Conservation (phyloP, 2,329 filamentous ascomycete species). For the Alternaria sp. region DNA sequence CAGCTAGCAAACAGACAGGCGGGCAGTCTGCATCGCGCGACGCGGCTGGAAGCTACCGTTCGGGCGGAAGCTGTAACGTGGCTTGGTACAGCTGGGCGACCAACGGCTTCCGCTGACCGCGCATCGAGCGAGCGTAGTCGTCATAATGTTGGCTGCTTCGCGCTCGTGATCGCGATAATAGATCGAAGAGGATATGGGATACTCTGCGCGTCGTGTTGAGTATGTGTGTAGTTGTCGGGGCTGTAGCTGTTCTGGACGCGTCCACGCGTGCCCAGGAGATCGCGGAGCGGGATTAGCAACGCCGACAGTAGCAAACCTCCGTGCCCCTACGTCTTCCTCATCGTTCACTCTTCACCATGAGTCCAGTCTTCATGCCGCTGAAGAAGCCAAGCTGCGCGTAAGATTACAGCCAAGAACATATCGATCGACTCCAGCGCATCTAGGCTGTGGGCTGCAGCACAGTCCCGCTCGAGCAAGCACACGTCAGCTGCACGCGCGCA, state of each 20-base stretch:
- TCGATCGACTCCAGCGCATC: not conserved
- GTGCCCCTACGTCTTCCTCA: not conserved
- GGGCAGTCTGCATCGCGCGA: not conserved
- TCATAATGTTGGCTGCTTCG: not conserved
- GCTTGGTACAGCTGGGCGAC: constrained; percentile 23
- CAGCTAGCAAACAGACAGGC: constrained; percentile 7
- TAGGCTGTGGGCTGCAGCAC: not conserved
- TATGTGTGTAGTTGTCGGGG: not conserved
- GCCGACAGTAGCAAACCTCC: not conserved
- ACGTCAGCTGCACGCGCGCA: constrained; percentile 25
- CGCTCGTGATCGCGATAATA: not conserved
- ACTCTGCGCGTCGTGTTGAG: not conserved
- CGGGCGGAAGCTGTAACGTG: not conserved
- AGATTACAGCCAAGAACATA: not conserved
- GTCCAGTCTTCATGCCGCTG: not conserved
- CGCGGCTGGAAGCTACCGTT: constrained; percentile 1
- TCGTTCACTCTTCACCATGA: not conserved
- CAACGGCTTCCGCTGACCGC: not conserved
- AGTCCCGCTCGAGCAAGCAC: constrained; percentile 17
- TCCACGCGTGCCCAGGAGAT: not conserved
- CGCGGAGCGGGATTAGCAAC: not conserved
- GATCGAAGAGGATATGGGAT: not conserved
- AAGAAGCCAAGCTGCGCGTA: not conserved
- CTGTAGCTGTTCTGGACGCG: not conserved
- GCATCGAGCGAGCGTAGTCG: constrained; percentile 26